Percentiles rank a stretch among this genome's conserved stretches.
These are phyloP conservation scores for Aeschynomene evenia DNA, from an alignment of 306 rosid species.

Conservation along the genomic window DNA sequence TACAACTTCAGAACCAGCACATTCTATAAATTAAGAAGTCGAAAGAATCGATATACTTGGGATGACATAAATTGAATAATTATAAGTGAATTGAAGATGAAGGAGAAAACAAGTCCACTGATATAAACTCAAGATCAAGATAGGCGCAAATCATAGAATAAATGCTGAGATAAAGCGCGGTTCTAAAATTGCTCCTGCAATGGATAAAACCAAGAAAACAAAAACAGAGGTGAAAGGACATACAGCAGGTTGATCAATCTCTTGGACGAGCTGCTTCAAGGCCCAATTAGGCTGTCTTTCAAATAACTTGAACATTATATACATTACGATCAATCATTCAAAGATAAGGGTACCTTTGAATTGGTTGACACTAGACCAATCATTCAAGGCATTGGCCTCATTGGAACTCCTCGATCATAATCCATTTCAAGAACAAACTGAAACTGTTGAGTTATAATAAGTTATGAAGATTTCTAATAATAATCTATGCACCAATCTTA, in stretches of 20 bases:
- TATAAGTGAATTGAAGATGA: no score
- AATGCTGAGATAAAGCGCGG: background rate
- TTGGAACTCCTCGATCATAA: slow-evolving; percentile 84
- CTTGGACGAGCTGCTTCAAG: slow-evolving; percentile 96
- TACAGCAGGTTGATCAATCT: slow-evolving; percentile 97
- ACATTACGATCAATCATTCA: background rate
- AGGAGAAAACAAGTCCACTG: no score
- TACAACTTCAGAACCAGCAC: no score
- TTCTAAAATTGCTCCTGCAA: background rate
- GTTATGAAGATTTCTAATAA: no score
- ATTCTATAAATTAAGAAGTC: no score
- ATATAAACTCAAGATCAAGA: background rate
- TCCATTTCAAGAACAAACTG: no score
- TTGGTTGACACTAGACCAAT: slow-evolving; percentile 76
- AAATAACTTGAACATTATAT: slow-evolving; percentile 85
- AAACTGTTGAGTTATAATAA: no score
- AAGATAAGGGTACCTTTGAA: slow-evolving; percentile 66
- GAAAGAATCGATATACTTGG: no score
- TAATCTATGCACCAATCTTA: no score
- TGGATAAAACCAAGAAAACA: background rate
- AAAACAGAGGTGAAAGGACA: slow-evolving; percentile 27
- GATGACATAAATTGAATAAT: no score
- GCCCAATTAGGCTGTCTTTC: slow-evolving; percentile 99
- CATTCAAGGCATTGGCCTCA: slow-evolving; percentile 99
- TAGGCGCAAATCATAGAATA: background rate